phyloP scores from a whole-genome alignment of 1,284 basidiomycete species.

The Meira miltonrushii region DNA sequence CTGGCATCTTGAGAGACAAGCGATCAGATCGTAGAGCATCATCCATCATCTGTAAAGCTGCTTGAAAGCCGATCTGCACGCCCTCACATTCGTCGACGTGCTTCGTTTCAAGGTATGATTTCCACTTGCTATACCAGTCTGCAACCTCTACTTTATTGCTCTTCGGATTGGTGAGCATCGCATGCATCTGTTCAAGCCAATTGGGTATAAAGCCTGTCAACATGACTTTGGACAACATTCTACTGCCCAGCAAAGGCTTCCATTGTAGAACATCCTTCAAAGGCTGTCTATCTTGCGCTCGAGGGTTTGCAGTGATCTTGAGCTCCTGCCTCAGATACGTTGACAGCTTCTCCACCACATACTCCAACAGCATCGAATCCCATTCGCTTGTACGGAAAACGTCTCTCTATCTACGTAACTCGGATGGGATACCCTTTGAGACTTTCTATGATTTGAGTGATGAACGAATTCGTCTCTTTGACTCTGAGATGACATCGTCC shows the following conservation, averaged over 20 bases:
- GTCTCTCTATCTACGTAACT: conserved; percentile 27
- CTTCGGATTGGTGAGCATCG: conserved; percentile 79
- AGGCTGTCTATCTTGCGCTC: conserved; percentile 61
- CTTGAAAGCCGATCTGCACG: conserved; percentile 71
- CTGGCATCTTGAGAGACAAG: conserved; percentile 58
- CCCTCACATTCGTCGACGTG: conserved; percentile 55
- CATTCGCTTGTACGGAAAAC: conserved; percentile 61
- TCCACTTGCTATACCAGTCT: conserved; percentile 83
- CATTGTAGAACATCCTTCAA: conserved; percentile 74
- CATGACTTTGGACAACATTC: conserved; percentile 39
- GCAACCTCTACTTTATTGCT: conserved; percentile 84
- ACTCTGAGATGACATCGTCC: conserved; percentile 74
- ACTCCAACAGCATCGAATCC: conserved; percentile 84
- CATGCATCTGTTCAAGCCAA: conserved; percentile 83
- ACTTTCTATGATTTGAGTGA: conserved; percentile 69
- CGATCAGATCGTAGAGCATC: conserved; percentile 61
- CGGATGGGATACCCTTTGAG: conserved; percentile 13
- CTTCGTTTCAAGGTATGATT: conserved; percentile 67
- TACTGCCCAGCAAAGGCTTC: conserved; percentile 64
- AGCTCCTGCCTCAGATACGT: conserved; percentile 74
- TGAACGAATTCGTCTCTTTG: conserved; percentile 74
- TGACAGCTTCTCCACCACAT: conserved; percentile 82
- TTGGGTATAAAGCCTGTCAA: conserved; percentile 90
- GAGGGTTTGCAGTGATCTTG: conserved; percentile 77
- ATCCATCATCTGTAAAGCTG: conserved; percentile 84